These are phyloP conservation scores for Rhizophagus prolifer DNA, from an alignment of 192 early-diverging fungal genomes.

Conservation along the genomic window DNA sequence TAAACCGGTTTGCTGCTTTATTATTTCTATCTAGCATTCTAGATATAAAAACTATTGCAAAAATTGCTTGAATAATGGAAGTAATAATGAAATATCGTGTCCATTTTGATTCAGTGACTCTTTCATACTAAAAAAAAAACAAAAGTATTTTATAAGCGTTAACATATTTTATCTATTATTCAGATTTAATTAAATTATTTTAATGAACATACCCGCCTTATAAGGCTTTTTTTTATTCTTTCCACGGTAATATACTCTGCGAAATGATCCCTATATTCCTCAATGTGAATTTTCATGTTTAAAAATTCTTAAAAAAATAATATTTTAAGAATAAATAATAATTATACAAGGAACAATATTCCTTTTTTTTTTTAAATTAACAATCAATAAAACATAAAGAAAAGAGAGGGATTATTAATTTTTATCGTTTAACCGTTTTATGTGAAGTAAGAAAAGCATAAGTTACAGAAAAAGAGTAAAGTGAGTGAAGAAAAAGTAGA, in stretches of 20 bases:
- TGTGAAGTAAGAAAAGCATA: background rate
- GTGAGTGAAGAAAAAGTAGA: background rate
- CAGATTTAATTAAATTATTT: background rate
- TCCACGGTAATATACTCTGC: background rate
- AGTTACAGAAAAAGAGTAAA: background rate
- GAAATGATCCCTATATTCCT: background rate
- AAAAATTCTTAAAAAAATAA: too few relatives aligned
- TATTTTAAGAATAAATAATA: too few relatives aligned
- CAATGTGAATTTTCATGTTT: background rate
- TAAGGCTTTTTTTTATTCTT: background rate
- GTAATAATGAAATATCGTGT: slow-evolving; percentile 7
- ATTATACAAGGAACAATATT: background rate
- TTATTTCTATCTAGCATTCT: background rate
- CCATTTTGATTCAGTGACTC: slow-evolving; percentile 12
- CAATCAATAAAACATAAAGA: background rate
- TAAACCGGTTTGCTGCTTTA: background rate
- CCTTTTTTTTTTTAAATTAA: background rate
- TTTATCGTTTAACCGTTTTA: background rate
- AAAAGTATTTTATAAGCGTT: background rate
- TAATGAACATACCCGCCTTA: background rate
- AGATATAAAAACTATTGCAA: background rate
- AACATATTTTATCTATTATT: background rate
- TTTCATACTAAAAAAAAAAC: slow-evolving; percentile 1
- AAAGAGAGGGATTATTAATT: background rate
- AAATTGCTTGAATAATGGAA: background rate